Percentiles rank a stretch among this genome's conserved stretches.
phyloP scores from a whole-genome alignment of 2,329 filamentous ascomycete genomes.

The Exophiala sideris region DNA sequence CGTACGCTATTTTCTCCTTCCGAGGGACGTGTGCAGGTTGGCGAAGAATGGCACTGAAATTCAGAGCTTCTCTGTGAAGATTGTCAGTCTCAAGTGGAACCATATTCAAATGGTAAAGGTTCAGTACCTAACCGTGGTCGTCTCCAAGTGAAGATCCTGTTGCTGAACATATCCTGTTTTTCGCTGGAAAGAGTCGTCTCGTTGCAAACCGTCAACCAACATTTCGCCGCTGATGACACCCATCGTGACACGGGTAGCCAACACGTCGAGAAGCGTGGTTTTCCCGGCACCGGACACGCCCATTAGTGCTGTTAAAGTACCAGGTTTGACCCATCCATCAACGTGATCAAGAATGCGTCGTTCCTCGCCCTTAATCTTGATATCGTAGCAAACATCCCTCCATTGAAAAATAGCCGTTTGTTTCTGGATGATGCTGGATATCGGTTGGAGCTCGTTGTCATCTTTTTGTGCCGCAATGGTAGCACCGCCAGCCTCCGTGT shows the following conservation, averaged over 20 bases:
- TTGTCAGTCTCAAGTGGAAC: too few species aligned
- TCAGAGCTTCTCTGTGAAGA: conserved; percentile 54
- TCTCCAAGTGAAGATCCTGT: conserved; percentile 83
- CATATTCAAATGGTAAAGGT: too few species aligned
- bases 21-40: conserved; percentile 72
- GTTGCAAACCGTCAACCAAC: conserved; percentile 71
- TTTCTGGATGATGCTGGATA: conserved; percentile 50
- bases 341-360: conserved; percentile 79
- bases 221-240: conserved; percentile 85
- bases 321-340: conserved; percentile 91
- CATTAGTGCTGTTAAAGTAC: conserved; percentile 86
- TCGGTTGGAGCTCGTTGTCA: conserved; percentile 13
- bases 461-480: conserved; percentile 34
- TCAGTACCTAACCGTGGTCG: too few species aligned
- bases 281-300: conserved; percentile 90
- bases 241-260: conserved; percentile 83
- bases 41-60: conserved; percentile 79
- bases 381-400: conserved; percentile 78
- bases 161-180: conserved; percentile 92
- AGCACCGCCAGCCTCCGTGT: conserved; percentile 30
- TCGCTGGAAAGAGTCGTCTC: conserved; percentile 81
- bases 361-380: conserved; percentile 72
- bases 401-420: conserved; percentile 82
- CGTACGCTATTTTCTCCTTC: conserved; percentile 78
- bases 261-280: conserved; percentile 81